These are phyloP conservation scores for Eimeria falciformis DNA, from an alignment of 169 alveolate genomes.

Conservation along the genomic window DNA sequence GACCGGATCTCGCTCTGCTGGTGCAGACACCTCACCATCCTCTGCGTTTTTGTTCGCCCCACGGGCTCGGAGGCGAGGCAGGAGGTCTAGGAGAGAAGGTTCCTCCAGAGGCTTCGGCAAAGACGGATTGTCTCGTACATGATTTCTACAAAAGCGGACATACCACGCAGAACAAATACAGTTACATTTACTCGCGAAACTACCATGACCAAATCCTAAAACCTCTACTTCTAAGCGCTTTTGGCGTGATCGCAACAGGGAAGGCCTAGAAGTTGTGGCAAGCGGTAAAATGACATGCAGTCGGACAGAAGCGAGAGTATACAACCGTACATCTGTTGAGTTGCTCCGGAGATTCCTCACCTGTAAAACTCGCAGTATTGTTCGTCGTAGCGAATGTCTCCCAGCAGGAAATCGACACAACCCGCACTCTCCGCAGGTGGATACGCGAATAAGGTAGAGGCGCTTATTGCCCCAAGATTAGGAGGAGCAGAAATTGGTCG, in stretches of 20 bases:
- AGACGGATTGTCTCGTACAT: background rate
- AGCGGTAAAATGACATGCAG: too few relatives aligned
- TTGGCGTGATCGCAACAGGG: too few relatives aligned
- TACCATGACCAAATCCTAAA: too few relatives aligned
- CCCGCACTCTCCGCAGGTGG: background rate
- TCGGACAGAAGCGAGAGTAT: too few relatives aligned
- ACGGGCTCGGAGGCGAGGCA: background rate
- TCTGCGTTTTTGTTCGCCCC: background rate
- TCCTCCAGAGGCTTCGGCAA: slow-evolving; percentile 8
- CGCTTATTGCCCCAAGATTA: background rate
- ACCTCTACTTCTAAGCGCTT: too few relatives aligned
- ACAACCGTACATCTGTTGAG: too few relatives aligned
- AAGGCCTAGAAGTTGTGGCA: too few relatives aligned
- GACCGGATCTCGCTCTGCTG: background rate
- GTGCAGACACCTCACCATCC: background rate
- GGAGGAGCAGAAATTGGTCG: slow-evolving; percentile 1
- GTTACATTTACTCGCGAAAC: too few relatives aligned
- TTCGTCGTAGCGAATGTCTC: background rate
- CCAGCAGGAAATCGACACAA: background rate
- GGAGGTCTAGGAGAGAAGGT: background rate
- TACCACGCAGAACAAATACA: too few relatives aligned
- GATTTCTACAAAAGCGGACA: background rate
- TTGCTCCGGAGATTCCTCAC: too few relatives aligned
- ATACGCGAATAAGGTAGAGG: background rate
- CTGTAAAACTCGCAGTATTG: background rate